A percentile compares a stretch with the other conserved stretches of the same genome.
Evolutionary conservation across 2,329 filamentous ascomycete genomes (phyloP).

Genomic region (Paecilomyces variotii): DNA sequence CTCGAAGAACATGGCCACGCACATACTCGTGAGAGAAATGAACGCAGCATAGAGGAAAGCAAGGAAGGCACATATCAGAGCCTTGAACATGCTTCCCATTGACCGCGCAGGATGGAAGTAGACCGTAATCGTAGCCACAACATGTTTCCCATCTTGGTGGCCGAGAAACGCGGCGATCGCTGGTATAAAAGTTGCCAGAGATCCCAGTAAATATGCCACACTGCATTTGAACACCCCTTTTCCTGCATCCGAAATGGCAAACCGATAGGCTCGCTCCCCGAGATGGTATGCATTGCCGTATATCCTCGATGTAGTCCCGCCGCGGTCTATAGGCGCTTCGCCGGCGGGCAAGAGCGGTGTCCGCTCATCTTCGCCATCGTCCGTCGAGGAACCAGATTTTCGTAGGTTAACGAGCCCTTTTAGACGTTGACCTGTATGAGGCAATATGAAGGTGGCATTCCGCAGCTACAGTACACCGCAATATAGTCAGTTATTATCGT

Average conservation of each 20-base stretch:
- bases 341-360: constrained; percentile 24
- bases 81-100: constrained; percentile 83
- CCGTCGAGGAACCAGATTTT: constrained; percentile 33
- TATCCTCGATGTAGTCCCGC: constrained; percentile 11
- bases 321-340: constrained; percentile 3
- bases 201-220: constrained; percentile 78
- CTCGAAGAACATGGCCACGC: constrained; percentile 71
- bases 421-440: constrained; percentile 75
- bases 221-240: constrained; percentile 84
- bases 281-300: constrained; percentile 25
- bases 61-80: constrained; percentile 64
- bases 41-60: constrained; percentile 73
- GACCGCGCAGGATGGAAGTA: constrained; percentile 90
- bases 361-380: constrained; percentile 33
- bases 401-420: constrained; percentile 72
- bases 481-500: not conserved
- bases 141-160: constrained; percentile 81
- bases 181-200: constrained; percentile 74
- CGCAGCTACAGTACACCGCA: constrained; percentile 49
- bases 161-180: constrained; percentile 67
- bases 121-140: constrained; percentile 86
- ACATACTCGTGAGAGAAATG: constrained; percentile 78
- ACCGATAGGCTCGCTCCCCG: constrained; percentile 44
- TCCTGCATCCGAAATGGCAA: constrained; percentile 63
- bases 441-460: constrained; percentile 80